Percentiles rank a stretch among this genome's conserved stretches.
These are phyloP conservation scores for Ophiosphaerella herpotricha DNA, from an alignment of 2,329 filamentous ascomycete species.

Conservation along the genomic window DNA sequence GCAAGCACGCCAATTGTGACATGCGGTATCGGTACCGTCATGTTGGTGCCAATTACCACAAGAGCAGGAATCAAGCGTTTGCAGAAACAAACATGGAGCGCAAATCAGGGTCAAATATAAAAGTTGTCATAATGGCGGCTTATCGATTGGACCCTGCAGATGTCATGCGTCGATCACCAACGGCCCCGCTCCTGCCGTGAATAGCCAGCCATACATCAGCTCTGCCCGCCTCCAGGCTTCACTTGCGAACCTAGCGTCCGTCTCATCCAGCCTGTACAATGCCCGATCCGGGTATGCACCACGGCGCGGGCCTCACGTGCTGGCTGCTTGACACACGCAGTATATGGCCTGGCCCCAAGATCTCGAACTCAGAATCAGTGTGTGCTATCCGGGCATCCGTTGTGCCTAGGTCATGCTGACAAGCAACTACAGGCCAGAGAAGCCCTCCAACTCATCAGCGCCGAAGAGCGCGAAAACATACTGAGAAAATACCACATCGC, in stretches of 20 bases:
- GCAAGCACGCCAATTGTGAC: slow-evolving; percentile 68
- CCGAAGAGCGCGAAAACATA: slow-evolving; percentile 61
- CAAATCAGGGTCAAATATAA: slow-evolving; percentile 1
- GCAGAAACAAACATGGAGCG: neutral
- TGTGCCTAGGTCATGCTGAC: neutral
- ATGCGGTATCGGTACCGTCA: slow-evolving; percentile 33
- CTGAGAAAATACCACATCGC: slow-evolving; percentile 67
- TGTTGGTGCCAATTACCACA: slow-evolving; percentile 1
- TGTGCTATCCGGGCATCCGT: neutral
- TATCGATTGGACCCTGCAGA: slow-evolving; percentile 17
- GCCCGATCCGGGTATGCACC: slow-evolving; percentile 15
- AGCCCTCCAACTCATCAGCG: slow-evolving; percentile 49
- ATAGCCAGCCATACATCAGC: slow-evolving; percentile 13
- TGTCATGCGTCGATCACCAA: neutral
- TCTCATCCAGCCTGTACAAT: slow-evolving; percentile 11
- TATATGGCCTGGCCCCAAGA: slow-evolving; percentile 54
- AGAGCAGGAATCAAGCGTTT: neutral
- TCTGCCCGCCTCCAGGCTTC: slow-evolving; percentile 5
- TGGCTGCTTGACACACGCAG: slow-evolving; percentile 57
- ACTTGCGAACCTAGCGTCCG: neutral
- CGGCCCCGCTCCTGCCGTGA: slow-evolving; percentile 20
- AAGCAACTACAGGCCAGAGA: slow-evolving; percentile 45
- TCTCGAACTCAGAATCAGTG: slow-evolving; percentile 31
- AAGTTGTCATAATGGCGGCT: neutral
- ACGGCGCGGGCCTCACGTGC: slow-evolving; percentile 42